phyloP scores from a whole-genome alignment of 495 filamentous ascomycete species.

The Cercophora samala region DNA sequence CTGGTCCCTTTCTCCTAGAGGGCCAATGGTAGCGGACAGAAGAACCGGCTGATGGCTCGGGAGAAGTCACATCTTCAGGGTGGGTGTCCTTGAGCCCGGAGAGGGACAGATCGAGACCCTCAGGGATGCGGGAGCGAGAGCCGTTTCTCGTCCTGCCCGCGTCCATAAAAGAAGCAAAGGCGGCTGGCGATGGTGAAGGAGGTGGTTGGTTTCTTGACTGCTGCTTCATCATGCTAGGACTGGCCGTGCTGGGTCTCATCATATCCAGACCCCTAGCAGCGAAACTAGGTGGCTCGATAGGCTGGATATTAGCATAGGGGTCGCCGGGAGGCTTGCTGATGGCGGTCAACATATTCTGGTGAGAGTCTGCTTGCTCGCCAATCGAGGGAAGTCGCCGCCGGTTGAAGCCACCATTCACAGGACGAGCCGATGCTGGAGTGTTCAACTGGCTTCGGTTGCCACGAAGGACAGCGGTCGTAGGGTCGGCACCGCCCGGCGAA shows the following conservation, averaged over 20 bases:
- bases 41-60: conserved; percentile 47
- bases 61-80: conserved; percentile 50
- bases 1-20: conserved; percentile 42
- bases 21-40: conserved; percentile 46
- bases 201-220: conserved; percentile 38
- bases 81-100: conserved; percentile 55
- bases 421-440: conserved; percentile 70
- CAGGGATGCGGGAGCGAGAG: conserved; percentile 76
- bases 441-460: conserved; percentile 54
- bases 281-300: conserved; percentile 17
- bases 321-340: conserved; percentile 20
- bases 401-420: conserved; percentile 60
- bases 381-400: conserved; percentile 77
- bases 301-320: conserved; percentile 24
- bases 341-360: conserved; percentile 35
- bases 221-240: conserved; percentile 48
- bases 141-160: conserved; percentile 58
- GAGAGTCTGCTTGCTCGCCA: conserved; percentile 57
- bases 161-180: conserved; percentile 51
- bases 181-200: conserved; percentile 50
- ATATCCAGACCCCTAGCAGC: conserved; percentile 26
- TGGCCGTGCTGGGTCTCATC: conserved; percentile 45
- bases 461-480: conserved; percentile 64
- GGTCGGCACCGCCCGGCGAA: conserved; percentile 63
- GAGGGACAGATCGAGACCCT: conserved; percentile 72